phyloP scores from a whole-genome alignment of 2,329 filamentous ascomycete species.

The Eurotiales sp. region DNA sequence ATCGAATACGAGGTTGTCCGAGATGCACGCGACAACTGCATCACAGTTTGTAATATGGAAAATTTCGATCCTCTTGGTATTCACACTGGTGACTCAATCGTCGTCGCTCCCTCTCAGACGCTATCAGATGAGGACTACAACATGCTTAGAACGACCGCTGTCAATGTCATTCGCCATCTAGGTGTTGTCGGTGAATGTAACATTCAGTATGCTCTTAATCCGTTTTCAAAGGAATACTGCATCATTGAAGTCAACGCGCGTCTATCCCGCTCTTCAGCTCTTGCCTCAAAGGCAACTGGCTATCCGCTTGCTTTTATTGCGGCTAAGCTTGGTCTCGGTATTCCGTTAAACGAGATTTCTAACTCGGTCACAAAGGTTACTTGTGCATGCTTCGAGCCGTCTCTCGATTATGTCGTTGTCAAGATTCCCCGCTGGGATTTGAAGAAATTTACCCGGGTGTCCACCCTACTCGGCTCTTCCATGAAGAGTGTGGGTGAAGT shows the following conservation, averaged over 20 bases:
- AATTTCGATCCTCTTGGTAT: constrained; percentile 99
- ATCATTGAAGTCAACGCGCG: constrained; percentile 99
- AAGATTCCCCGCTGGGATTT: constrained; percentile 99
- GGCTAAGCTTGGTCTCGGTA: constrained; percentile 90
- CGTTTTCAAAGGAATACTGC: constrained; percentile 92
- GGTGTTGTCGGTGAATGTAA: constrained; percentile 98
- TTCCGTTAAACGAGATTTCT: constrained; percentile 91
- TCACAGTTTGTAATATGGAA: constrained; percentile 99
- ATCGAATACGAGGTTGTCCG: constrained; percentile 98
- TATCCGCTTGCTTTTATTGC: constrained; percentile 96
- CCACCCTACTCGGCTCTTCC: constrained; percentile 89
- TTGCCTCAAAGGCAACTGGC: constrained; percentile 95
- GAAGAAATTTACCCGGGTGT: constrained; percentile 97
- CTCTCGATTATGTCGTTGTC: constrained; percentile 94
- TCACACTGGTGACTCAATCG: constrained; percentile 96
- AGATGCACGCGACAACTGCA: constrained; percentile 94
- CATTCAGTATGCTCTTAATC: constrained; percentile 96
- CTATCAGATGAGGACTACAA: constrained; percentile 98
- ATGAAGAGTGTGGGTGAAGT: constrained; percentile 99
- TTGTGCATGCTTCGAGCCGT: constrained; percentile 97
- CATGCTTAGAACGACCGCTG: constrained; percentile 94
- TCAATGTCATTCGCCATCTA: constrained; percentile 94
- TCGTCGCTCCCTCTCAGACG: constrained; percentile 95
- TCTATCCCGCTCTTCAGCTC: constrained; percentile 88
- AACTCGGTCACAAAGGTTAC: constrained; percentile 96